Conservation (phyloP, 176 grass and related monocot species). For the Oryza nivara region DNA sequence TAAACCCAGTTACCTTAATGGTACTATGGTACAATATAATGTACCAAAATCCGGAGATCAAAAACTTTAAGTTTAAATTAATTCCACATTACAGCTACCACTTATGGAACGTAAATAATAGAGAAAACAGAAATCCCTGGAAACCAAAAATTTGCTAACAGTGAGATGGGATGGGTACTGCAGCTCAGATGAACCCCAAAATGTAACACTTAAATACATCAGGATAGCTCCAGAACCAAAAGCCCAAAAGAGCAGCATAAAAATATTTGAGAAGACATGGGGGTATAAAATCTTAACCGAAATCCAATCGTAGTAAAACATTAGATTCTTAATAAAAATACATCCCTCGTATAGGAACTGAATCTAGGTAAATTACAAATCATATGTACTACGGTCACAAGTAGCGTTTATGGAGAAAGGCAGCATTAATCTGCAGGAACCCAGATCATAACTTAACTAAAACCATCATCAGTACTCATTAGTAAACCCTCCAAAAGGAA, state of each 20-base stretch:
- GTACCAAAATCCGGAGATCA: slow-evolving; percentile 1
- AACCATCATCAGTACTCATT: no score
- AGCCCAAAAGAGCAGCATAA: neutral
- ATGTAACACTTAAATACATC: neutral
- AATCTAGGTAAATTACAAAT: neutral
- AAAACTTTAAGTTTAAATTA: slow-evolving; percentile 10
- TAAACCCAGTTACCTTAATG: neutral
- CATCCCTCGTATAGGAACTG: neutral
- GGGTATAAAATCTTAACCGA: neutral
- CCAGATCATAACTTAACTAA: no score
- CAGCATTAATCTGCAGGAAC: no score
- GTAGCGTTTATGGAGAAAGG: no score
- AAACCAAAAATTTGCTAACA: neutral
- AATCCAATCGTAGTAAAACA: no score
- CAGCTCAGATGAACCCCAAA: neutral
- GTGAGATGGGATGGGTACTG: neutral
- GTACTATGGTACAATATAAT: neutral
- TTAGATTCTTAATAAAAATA: neutral
- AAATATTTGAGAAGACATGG: no score
- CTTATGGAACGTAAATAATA: no score
- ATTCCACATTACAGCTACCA: neutral
- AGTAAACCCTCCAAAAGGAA: no score
- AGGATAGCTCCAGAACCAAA: neutral
- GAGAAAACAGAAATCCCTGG: neutral
- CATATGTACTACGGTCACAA: neutral